These are phyloP conservation scores for Nigrospora osmanthi DNA, from an alignment of 2,329 filamentous ascomycete genomes.

Conservation along the genomic window DNA sequence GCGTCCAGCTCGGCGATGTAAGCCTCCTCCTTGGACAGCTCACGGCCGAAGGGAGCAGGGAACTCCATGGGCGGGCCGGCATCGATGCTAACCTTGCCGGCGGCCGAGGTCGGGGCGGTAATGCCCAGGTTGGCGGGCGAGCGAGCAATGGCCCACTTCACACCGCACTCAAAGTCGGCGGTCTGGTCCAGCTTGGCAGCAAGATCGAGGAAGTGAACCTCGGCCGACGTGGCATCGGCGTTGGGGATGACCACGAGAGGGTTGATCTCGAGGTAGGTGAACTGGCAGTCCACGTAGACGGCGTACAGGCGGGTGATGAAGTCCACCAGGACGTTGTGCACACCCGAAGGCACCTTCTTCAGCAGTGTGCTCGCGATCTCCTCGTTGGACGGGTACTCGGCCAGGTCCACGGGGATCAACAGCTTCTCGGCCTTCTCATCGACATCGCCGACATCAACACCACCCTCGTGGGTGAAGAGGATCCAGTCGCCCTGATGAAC, in stretches of 20 bases:
- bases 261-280: slow-evolving; percentile 99
- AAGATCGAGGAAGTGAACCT: slow-evolving; percentile 96
- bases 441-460: slow-evolving; percentile 98
- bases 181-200: slow-evolving; percentile 99
- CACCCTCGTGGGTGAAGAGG: slow-evolving; percentile 98
- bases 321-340: slow-evolving; percentile 97
- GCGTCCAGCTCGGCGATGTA: slow-evolving; percentile 98
- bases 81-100: slow-evolving; percentile 82
- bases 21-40: slow-evolving; percentile 96
- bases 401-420: slow-evolving; percentile 90
- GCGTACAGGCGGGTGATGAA: slow-evolving; percentile 98
- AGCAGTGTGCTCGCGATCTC: slow-evolving; percentile 79
- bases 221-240: slow-evolving; percentile 80
- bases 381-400: slow-evolving; percentile 91
- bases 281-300: slow-evolving; percentile 99
- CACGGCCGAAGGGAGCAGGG: slow-evolving; percentile 96
- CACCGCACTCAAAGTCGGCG: slow-evolving; percentile 97
- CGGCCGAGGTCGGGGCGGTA: slow-evolving; percentile 54
- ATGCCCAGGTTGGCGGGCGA: slow-evolving; percentile 83
- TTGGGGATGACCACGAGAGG: slow-evolving; percentile 97
- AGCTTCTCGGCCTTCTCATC: slow-evolving; percentile 99
- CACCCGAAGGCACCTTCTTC: slow-evolving; percentile 86
- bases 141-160: slow-evolving; percentile 96
- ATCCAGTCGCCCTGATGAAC: slow-evolving; percentile 86
- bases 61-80: slow-evolving; percentile 98